Evolutionary conservation across 257 asterid genomes (phyloP), one percentile per base, ranked within the genome.

Genomic region (Plantago ovata): DNA sequence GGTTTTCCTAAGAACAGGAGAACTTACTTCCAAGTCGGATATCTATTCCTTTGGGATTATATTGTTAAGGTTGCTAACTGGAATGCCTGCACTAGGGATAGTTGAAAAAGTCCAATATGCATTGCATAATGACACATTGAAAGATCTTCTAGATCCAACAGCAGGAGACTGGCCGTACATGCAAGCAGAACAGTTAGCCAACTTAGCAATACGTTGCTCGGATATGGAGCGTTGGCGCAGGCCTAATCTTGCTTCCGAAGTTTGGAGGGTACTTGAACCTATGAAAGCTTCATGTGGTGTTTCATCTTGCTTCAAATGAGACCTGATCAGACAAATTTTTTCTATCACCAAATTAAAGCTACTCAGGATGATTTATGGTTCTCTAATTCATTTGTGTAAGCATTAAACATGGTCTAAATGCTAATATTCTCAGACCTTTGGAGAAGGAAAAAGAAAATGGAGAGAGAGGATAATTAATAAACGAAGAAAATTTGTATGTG

Each of bases 91-190:
- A 4, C 14, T 66, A 33, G 87, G 93, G 38, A 70, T 92, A 53
- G 36, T 62, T 18, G 79, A 69, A 66, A 94, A 92, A 65, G 94
- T 92, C 41, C 75, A 77, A 61, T 52, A 53, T 55, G 93, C 95
- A 10, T 56, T 88, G 16, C 76, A 72, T 12, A 60, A 82, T 13
- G 96, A 84, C 43, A 84, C 68, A n/a, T 47, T 92, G 80, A 82
- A 83, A 42, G 73, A 80, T 67, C 33, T 83, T 32, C 69, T 92
- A 60, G 98, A 92, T 72, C 77, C 93, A 10, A 79, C 89, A 7
- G 98, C 95, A 38, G 96, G 96, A 28, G 96, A 85, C 58, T 92
- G 96, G 98, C 98, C 98, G 22, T 92, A 81, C 13, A 87, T 92
- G 58, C 96, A 83, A 65, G 96, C 98, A 14, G 80, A 80, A 60